Evolutionary conservation across 805 yeast species (phyloP).

Genomic region (Monosporozyma unispora): DNA sequence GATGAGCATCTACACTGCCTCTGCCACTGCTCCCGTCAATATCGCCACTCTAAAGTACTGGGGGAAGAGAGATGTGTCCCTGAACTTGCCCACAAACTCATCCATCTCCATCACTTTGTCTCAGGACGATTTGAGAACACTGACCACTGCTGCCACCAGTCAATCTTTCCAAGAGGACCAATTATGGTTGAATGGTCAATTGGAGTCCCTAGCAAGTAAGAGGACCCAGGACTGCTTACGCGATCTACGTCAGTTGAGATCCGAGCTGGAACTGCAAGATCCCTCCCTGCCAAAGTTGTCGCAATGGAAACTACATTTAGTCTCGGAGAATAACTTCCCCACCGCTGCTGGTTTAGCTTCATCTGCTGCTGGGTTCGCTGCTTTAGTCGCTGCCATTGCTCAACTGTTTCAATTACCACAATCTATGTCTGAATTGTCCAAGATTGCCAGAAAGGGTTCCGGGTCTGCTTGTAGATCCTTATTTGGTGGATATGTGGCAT

Average conservation of each 20-base stretch:
- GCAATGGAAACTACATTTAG: conserved; percentile 62
- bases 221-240: conserved; percentile 63
- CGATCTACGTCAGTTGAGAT: conserved; percentile 65
- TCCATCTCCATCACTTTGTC: conserved; percentile 91
- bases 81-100: conserved; percentile 92
- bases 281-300: conserved; percentile 51
- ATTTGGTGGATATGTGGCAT: conserved; percentile 96
- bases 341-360: conserved; percentile 99
- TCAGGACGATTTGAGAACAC: conserved; percentile 82
- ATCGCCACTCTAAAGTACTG: conserved; percentile 97
- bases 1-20: conserved; percentile 57
- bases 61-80: conserved; percentile 89
- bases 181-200: conserved; percentile 79
- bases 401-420: conserved; percentile 78
- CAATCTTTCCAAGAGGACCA: conserved; percentile 49
- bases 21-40: conserved; percentile 94
- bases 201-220: conserved; percentile 58
- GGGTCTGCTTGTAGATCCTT: conserved; percentile 97
- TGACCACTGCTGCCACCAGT: conserved; percentile 78
- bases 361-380: conserved; percentile 98
- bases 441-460: conserved; percentile 94
- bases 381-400: conserved; percentile 84
- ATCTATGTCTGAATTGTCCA: conserved; percentile 73
- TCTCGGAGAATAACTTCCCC: conserved; percentile 93
- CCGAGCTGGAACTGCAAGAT: conserved; percentile 47